These are phyloP conservation scores for Ogataea haglerorum DNA, from an alignment of 805 yeast genomes.

Conservation along the genomic window DNA sequence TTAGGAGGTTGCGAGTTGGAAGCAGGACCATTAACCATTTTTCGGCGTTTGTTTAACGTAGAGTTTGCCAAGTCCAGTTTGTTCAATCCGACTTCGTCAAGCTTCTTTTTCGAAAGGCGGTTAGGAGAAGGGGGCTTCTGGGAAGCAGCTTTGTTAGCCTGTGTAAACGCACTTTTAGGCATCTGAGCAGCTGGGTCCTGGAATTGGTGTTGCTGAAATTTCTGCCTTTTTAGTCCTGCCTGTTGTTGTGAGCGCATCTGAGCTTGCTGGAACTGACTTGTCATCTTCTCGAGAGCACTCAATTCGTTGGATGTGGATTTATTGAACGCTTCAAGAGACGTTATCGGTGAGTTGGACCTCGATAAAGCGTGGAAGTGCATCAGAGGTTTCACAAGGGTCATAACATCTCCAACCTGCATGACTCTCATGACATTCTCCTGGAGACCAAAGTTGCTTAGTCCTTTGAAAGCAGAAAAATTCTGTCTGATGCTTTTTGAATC, in stretches of 20 bases:
- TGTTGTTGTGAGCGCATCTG: slow-evolving; percentile 29
- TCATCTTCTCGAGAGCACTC: slow-evolving; percentile 17
- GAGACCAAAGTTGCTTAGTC: slow-evolving; percentile 56
- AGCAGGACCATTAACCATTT: slow-evolving; percentile 7
- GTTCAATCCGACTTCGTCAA: slow-evolving; percentile 16
- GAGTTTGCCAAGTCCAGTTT: slow-evolving; percentile 34
- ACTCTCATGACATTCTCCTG: slow-evolving; percentile 64
- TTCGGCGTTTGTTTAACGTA: slow-evolving; percentile 34
- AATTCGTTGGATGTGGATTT: slow-evolving; percentile 22
- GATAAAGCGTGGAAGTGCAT: slow-evolving; percentile 49
- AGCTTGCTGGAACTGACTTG: slow-evolving; percentile 17
- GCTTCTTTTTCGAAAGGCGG: slow-evolving; percentile 6
- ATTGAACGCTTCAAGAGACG: slow-evolving; percentile 54
- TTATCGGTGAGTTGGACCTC: slow-evolving; percentile 41
- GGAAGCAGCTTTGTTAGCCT: background rate
- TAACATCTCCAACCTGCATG: slow-evolving; percentile 73
- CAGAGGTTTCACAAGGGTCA: slow-evolving; percentile 66
- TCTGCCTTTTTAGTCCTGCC: slow-evolving; percentile 15
- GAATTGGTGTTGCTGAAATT: slow-evolving; percentile 14
- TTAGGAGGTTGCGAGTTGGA: background rate
- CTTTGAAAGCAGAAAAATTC: slow-evolving; percentile 38
- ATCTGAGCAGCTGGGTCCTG: slow-evolving; percentile 17
- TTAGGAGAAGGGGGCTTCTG: slow-evolving; percentile 4
- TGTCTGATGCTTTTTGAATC: slow-evolving; percentile 15
- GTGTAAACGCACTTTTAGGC: slow-evolving; percentile 7